phyloP scores from a whole-genome alignment of 495 filamentous ascomycete genomes.

The Recurvomyces mirabilis region DNA sequence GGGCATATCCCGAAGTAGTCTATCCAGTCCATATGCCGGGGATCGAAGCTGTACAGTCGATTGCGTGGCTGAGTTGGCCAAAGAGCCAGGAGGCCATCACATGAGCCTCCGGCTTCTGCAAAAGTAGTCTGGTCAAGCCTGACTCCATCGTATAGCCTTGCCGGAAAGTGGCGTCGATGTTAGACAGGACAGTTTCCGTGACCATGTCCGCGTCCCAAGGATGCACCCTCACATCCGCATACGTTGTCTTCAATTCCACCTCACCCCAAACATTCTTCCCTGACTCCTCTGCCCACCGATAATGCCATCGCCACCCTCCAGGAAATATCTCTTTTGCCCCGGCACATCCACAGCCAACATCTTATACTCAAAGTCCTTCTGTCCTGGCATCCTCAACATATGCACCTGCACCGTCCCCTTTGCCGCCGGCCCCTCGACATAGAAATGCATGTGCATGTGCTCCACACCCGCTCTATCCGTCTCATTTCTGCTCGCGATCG shows the following conservation, averaged over 20 bases:
- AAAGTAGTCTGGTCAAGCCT: no score
- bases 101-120: no score
- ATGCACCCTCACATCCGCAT: no score
- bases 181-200: no score
- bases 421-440: conserved; percentile 73
- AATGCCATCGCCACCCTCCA: conserved; percentile 47
- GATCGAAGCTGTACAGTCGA: no score
- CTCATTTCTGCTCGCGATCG: conserved; percentile 47
- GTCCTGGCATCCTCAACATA: conserved; percentile 53
- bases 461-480: conserved; percentile 67
- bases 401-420: conserved; percentile 66
- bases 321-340: conserved; percentile 41
- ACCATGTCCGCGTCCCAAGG: no score
- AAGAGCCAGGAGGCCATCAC: no score
- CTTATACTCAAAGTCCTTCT: conserved; percentile 64
- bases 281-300: conserved; percentile 34
- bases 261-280: conserved; percentile 52
- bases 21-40: no score
- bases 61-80: no score
- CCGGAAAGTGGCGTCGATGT: no score
- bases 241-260: conserved; percentile 50
- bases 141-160: no score
- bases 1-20: no score
- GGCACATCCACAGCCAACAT: conserved; percentile 71
- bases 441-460: conserved; percentile 79